Conservation (phyloP, 1,284 basidiomycete genomes). For the Malassezia brasiliensis region DNA sequence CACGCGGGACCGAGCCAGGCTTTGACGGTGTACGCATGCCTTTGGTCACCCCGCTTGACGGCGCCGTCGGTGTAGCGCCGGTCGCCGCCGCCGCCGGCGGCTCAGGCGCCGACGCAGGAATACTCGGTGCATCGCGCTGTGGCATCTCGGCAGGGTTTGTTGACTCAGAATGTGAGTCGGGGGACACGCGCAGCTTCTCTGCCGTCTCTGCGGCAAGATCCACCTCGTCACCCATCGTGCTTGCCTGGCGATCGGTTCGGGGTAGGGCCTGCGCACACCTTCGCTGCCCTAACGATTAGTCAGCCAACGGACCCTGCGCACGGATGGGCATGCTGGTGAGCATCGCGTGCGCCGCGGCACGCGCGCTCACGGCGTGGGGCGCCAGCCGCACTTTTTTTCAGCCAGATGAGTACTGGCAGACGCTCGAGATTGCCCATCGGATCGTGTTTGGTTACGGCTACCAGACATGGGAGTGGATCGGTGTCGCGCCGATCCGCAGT, state of each 20-base stretch:
- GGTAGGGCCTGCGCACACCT: neutral
- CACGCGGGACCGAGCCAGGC: slow-evolving; percentile 2
- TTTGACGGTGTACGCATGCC: too few relatives aligned
- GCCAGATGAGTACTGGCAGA: slow-evolving; percentile 94
- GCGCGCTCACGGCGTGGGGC: neutral
- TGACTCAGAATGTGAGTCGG: neutral
- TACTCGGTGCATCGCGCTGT: neutral
- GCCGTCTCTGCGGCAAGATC: neutral
- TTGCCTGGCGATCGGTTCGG: neutral
- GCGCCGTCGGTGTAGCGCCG: too few relatives aligned
- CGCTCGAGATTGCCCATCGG: slow-evolving; percentile 80
- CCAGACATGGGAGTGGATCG: slow-evolving; percentile 88
- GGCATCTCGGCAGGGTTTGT: neutral
- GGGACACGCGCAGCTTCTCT: neutral
- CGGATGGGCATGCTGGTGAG: neutral
- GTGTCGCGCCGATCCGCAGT: slow-evolving; percentile 44
- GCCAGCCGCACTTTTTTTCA: slow-evolving; percentile 69
- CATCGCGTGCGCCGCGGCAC: neutral
- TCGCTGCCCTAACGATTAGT: neutral
- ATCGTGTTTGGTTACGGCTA: slow-evolving; percentile 83
- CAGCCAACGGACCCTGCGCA: neutral
- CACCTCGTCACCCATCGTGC: neutral
- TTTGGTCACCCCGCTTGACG: too few relatives aligned
- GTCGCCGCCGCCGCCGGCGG: too few relatives aligned
- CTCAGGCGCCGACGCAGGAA: too few relatives aligned